Evolutionary conservation across 176 grass and related monocot species (phyloP).

Genomic region (Dendrocalamus sinicus): DNA sequence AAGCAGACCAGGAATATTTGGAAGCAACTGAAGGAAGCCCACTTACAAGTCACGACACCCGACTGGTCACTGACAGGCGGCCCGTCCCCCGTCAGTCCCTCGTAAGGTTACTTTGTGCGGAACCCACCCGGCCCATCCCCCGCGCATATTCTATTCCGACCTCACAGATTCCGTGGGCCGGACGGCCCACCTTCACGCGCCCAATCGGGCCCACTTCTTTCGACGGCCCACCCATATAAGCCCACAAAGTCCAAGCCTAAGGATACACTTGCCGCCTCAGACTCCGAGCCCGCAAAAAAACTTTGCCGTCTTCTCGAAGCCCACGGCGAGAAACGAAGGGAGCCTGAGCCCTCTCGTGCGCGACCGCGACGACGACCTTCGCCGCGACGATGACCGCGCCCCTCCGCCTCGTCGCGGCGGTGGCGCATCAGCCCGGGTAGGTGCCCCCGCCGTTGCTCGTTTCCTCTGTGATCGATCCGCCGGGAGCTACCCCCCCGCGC

Average conservation of each 20-base stretch:
- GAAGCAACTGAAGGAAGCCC: background rate
- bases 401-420: background rate
- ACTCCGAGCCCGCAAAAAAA: background rate
- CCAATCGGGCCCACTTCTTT: background rate
- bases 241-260: background rate
- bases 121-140: background rate
- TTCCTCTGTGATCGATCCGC: constrained; percentile 32
- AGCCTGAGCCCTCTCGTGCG: background rate
- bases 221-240: background rate
- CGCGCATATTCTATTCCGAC: background rate
- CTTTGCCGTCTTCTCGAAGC: background rate
- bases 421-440: constrained; percentile 42
- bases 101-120: background rate
- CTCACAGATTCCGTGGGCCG: background rate
- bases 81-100: background rate
- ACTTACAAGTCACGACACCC: background rate
- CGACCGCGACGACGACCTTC: constrained; percentile 36
- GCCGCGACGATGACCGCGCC: constrained; percentile 39
- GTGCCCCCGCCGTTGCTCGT: constrained; percentile 4
- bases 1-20: background rate
- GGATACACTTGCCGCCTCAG: background rate
- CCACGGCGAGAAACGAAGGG: background rate
- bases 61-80: background rate
- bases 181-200: accelerated
- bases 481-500: constrained; percentile 3